A percentile compares a stretch with the other conserved stretches of the same genome.
Conservation (phyloP, 352 stramenopile genomes). For the Pythium rhizo-oryzae region DNA sequence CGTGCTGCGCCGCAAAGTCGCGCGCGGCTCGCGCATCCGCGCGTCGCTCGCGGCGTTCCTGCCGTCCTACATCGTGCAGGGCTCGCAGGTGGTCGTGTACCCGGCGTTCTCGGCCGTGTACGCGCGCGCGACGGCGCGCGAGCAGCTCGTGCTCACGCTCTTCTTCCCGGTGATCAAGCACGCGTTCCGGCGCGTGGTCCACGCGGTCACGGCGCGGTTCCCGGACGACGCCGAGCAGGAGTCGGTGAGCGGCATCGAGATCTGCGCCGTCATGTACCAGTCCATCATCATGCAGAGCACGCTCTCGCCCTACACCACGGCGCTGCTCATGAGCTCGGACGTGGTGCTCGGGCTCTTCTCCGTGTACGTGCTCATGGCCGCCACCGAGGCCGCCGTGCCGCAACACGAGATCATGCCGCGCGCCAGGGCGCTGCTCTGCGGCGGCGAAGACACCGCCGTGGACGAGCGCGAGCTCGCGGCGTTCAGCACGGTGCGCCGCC, state of each 20-base stretch:
- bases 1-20: neutral
- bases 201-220: neutral
- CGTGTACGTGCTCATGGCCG: neutral
- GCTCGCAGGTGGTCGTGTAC: conserved; percentile 16
- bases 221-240: conserved; percentile 6
- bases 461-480: neutral
- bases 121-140: neutral
- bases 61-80: conserved; percentile 5
- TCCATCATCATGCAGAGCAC: conserved; percentile 25
- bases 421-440: neutral
- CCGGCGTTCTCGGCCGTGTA: conserved; percentile 12
- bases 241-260: conserved; percentile 20
- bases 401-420: neutral
- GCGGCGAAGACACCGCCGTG: neutral
- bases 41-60: neutral
- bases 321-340: conserved; percentile 15
- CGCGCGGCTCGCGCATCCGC: neutral
- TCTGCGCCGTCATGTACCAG: conserved; percentile 24
- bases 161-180: conserved; percentile 23
- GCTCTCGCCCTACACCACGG: conserved; percentile 1
- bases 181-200: neutral
- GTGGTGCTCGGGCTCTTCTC: conserved; percentile 1
- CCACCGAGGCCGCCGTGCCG: neutral
- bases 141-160: neutral
- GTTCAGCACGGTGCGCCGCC: neutral